Conservation (phyloP, 2,329 filamentous ascomycete species). For the Raffaelea arxii region DNA sequence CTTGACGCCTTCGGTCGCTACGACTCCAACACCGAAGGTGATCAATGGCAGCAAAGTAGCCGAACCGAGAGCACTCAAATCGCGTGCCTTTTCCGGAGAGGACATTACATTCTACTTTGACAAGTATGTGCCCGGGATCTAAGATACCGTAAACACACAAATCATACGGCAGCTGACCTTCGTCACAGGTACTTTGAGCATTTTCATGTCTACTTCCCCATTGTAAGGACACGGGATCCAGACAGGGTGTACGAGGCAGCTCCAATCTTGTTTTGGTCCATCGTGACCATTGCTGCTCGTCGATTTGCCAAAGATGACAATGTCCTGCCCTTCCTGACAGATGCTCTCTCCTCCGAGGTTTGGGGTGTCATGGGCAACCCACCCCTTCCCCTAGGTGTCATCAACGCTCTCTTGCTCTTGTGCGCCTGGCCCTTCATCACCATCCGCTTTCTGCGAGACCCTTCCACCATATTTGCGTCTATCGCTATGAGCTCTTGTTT, state of each 20-base stretch:
- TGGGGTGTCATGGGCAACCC: slow-evolving; percentile 31
- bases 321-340: slow-evolving; percentile 33
- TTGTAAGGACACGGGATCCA: slow-evolving; percentile 38
- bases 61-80: slow-evolving; percentile 35
- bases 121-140: slow-evolving; percentile 25
- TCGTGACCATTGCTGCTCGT: slow-evolving; percentile 39
- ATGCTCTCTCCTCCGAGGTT: slow-evolving; percentile 36
- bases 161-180: too few relatives aligned
- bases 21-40: slow-evolving; percentile 11
- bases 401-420: slow-evolving; percentile 42
- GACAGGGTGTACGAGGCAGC: slow-evolving; percentile 39
- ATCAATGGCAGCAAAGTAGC: slow-evolving; percentile 6
- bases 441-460: slow-evolving; percentile 41
- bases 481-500: slow-evolving; percentile 38
- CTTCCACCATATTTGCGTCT: slow-evolving; percentile 35
- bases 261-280: slow-evolving; percentile 44
- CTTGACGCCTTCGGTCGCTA: slow-evolving; percentile 12
- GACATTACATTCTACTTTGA: slow-evolving; percentile 48
- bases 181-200: slow-evolving; percentile 40
- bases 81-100: slow-evolving; percentile 37
- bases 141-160: too few relatives aligned
- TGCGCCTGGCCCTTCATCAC: slow-evolving; percentile 42
- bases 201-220: slow-evolving; percentile 43
- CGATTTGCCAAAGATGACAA: slow-evolving; percentile 34
- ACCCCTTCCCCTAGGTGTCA: slow-evolving; percentile 34